Conservation (phyloP, 306 rosid species). For the Lagenaria siceraria region DNA sequence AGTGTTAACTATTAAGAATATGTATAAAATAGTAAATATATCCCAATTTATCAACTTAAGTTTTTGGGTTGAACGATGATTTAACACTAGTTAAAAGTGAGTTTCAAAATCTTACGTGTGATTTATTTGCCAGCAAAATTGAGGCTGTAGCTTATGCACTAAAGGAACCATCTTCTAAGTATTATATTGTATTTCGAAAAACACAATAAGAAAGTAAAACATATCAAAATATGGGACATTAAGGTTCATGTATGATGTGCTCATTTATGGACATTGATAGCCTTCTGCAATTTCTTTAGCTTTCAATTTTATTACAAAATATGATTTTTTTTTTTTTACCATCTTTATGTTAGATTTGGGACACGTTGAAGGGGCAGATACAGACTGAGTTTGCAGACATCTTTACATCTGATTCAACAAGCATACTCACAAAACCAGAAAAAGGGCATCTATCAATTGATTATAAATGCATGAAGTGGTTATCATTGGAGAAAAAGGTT, state of each 20-base stretch:
- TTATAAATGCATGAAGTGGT: slow-evolving; percentile 92
- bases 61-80: neutral
- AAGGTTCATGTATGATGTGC: neutral
- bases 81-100: neutral
- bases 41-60: neutral
- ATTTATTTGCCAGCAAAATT: neutral
- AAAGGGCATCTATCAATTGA: slow-evolving; percentile 92
- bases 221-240: neutral
- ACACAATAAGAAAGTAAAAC: neutral
- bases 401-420: slow-evolving; percentile 35
- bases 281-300: neutral
- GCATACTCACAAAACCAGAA: slow-evolving; percentile 23
- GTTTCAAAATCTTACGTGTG: neutral
- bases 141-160: neutral
- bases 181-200: neutral
- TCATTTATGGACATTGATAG: neutral
- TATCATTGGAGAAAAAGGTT: slow-evolving; percentile 64
- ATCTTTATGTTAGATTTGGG: slow-evolving; percentile 58
- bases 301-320: neutral
- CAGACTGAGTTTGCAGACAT: slow-evolving; percentile 83
- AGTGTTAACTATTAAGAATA: neutral
- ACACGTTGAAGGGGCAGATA: slow-evolving; percentile 66
- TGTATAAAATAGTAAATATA: neutral
- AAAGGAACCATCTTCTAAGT: neutral
- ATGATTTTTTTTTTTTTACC: neutral